A percentile compares a stretch with the other conserved stretches of the same genome.
phyloP scores from a whole-genome alignment of 2,329 filamentous ascomycete species.

The Beauveria bassiana region DNA sequence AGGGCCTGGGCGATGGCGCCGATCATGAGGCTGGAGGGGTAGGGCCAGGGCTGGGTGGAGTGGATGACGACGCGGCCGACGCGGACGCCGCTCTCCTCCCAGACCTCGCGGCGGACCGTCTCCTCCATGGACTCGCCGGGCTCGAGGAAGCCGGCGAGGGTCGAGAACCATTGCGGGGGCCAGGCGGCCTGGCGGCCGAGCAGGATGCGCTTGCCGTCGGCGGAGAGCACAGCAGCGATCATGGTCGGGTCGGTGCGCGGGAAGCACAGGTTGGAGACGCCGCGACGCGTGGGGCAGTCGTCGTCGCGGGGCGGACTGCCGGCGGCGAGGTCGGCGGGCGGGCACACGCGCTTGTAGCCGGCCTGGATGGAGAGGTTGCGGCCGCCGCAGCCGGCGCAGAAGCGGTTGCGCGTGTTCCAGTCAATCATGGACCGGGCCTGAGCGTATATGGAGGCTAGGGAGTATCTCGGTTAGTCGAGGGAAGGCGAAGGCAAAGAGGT shows the following conservation, averaged over 20 bases:
- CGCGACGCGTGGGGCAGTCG: conserved; percentile 73
- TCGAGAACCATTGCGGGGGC: conserved; percentile 80
- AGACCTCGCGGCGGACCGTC: conserved; percentile 74
- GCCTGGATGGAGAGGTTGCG: conserved; percentile 71
- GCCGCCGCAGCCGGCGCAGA: conserved; percentile 83
- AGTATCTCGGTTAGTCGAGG: background rate
- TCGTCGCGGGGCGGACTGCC: conserved; percentile 43
- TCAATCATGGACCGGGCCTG: conserved; percentile 83
- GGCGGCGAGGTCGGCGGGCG: conserved; percentile 55
- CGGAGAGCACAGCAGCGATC: conserved; percentile 85
- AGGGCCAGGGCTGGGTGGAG: conserved; percentile 82
- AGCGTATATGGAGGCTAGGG: conserved; percentile 75
- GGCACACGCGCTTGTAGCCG: conserved; percentile 74
- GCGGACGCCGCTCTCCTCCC: conserved; percentile 74
- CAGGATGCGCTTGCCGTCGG: conserved; percentile 68
- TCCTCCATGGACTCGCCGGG: conserved; percentile 81
- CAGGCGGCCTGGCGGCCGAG: conserved; percentile 81
- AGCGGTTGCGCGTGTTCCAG: conserved; percentile 90
- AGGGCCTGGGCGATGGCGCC: conserved; percentile 80
- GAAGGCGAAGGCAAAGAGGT: no score
- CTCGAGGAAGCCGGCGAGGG: conserved; percentile 80
- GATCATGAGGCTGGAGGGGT: conserved; percentile 79
- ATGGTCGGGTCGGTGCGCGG: conserved; percentile 90
- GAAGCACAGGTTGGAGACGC: conserved; percentile 85
- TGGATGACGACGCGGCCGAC: conserved; percentile 75